Base-by-base conservation (phyloP, 805 yeast species). In the Saccharomyces cerevisiae region DNA sequence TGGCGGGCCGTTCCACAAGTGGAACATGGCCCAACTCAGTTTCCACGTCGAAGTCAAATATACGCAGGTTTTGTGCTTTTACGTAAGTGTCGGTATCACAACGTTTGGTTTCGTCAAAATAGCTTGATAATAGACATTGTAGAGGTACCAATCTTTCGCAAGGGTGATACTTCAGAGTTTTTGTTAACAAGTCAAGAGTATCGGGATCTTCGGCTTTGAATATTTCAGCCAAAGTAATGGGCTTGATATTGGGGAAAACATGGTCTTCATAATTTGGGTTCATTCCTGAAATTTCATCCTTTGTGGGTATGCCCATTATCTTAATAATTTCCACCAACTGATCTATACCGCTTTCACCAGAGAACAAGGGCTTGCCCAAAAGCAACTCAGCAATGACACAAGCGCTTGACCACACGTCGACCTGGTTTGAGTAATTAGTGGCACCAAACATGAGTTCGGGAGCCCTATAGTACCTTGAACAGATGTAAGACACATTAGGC, bases 401-500 rank as follows among this genome's bases (percentile, higher is more conserved):
- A 22, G 96, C 96, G 5, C 95, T 89, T 9, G 96, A 87, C 98
- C 98, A 91, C 47, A 92, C 82, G 69, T 91, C 98, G 61, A 91
- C 92, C 69, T 90, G 89, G 27, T 96, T 89, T 3, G 97, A 88
- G 72, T 91, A 91, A 71, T 90, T 87, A 29, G 95, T 85, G 17
- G 97, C 96, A 14, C 97, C 97, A 73, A 91, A 91, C 57, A 91
- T 91, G 62, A 91, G 80, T 72, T 91, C 98, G 0, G 98, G 98
- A 8, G 97, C 97, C 52, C 98, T 77, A 72, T 91, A 91, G 73
- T 90, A 91, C 62, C 98, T 79, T 27, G 97, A 89, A 71, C 98
- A 91, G 49, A 91, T 91, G 70, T 91, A 91, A 8, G 95, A 85
- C 24, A 92, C 97, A 68, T 91, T 92, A 43, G 96, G 96, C 69